Percentiles rank a stretch among this genome's conserved stretches.
Conservation (phyloP, 768 basidiomycete genomes). For the Leccinum ochraceum region DNA sequence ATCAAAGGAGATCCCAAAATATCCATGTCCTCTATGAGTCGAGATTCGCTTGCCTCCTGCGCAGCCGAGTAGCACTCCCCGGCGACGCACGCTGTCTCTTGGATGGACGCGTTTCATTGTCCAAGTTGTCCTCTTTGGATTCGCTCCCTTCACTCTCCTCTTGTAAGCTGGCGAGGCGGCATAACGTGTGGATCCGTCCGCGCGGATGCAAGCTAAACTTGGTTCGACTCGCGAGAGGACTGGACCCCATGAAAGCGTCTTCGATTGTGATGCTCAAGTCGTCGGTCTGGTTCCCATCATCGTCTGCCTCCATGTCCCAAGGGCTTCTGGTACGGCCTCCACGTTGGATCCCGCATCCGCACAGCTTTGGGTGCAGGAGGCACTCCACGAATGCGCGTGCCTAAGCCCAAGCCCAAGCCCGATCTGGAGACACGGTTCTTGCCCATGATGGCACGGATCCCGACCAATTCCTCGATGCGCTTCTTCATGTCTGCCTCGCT, state of each 20-base stretch:
- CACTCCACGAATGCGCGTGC: conserved; percentile 22
- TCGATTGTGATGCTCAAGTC: conserved; percentile 15
- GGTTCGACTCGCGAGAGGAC: conserved; percentile 28
- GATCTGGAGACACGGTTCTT: conserved; percentile 27
- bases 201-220: conserved; percentile 9
- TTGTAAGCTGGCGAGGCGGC: conserved; percentile 24
- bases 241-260: conserved; percentile 24
- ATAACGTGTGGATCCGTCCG: conserved; percentile 6
- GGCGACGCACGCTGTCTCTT: conserved; percentile 24
- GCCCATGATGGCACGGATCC: conserved; percentile 42
- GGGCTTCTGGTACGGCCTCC: conserved; percentile 22
- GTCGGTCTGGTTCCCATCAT: conserved; percentile 5
- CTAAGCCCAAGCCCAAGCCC: conserved; percentile 27
- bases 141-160: conserved; percentile 31
- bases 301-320: conserved; percentile 30
- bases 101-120: conserved; percentile 16
- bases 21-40: conserved; percentile 30
- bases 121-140: conserved; percentile 7
- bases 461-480: conserved; percentile 62
- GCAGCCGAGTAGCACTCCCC: neutral
- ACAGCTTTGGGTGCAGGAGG: conserved; percentile 32
- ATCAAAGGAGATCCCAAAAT: conserved; percentile 28
- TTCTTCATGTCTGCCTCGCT: conserved; percentile 48
- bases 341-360: conserved; percentile 25
- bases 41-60: conserved; percentile 14